Percentiles rank a stretch among this genome's conserved stretches.
These are phyloP conservation scores for Neurospora sp. DNA, from an alignment of 495 filamentous ascomycete genomes.

Conservation along the genomic window DNA sequence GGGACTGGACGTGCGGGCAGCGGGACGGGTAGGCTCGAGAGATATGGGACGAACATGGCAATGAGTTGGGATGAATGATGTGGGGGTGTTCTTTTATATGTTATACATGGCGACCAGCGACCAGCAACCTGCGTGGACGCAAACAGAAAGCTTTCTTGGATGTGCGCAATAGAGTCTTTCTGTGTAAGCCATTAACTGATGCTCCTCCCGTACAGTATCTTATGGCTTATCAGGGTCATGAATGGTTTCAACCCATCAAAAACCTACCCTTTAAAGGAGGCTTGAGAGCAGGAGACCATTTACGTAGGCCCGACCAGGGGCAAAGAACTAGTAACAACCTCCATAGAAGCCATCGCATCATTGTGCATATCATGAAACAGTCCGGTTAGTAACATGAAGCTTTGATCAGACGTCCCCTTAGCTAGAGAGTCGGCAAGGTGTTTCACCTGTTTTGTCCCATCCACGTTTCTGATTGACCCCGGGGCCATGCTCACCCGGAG, in stretches of 20 bases:
- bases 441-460: conserved; percentile 3
- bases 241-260: neutral
- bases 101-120: no score
- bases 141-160: neutral
- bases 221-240: neutral
- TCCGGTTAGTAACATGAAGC: neutral
- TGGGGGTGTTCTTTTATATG: neutral
- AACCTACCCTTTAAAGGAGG: neutral
- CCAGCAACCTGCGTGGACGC: neutral
- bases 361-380: neutral
- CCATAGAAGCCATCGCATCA: neutral
- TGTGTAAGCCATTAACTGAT: no score
- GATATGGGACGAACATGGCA: neutral
- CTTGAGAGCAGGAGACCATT: neutral
- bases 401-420: neutral
- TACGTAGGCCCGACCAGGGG: neutral
- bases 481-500: neutral
- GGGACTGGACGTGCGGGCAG: neutral
- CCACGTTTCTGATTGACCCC: neutral
- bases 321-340: neutral
- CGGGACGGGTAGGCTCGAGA: neutral
- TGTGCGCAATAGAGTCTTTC: no score
- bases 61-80: neutral
- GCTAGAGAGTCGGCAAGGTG: neutral
- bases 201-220: neutral